A percentile compares a stretch with the other conserved stretches of the same genome.
Evolutionary conservation across 2,329 filamentous ascomycete species (phyloP).

Genomic region (Didymella exigua): DNA sequence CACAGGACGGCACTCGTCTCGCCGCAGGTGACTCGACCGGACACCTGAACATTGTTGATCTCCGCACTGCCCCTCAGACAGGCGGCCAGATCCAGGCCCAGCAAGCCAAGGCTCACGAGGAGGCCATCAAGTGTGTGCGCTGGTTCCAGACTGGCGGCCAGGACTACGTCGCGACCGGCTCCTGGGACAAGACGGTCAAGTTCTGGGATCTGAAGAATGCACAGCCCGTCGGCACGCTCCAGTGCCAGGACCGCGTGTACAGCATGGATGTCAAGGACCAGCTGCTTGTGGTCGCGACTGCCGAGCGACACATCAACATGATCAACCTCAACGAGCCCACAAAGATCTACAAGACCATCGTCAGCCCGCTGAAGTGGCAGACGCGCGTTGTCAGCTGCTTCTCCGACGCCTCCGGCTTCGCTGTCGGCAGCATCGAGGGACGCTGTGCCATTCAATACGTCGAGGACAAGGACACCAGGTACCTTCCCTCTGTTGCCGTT

Average conservation of each 20-base stretch:
- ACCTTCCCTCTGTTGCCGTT: conserved; percentile 12
- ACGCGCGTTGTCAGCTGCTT: conserved; percentile 96
- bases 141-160: conserved; percentile 64
- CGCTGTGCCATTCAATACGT: conserved; percentile 98
- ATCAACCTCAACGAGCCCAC: conserved; percentile 86
- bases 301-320: conserved; percentile 95
- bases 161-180: conserved; percentile 88
- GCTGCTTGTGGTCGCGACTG: conserved; percentile 88
- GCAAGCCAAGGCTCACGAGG: conserved; percentile 77
- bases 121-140: conserved; percentile 78
- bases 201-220: conserved; percentile 79
- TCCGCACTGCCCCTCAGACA: conserved; percentile 56
- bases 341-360: conserved; percentile 94
- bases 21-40: conserved; percentile 91
- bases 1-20: conserved; percentile 86
- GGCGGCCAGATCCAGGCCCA: conserved; percentile 34
- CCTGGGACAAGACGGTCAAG: conserved; percentile 88
- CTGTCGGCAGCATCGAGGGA: conserved; percentile 94
- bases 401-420: conserved; percentile 86
- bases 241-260: conserved; percentile 80
- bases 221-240: conserved; percentile 68
- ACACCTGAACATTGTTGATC: conserved; percentile 84
- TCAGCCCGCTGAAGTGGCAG: conserved; percentile 98
- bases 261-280: conserved; percentile 89
- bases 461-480: conserved; percentile 86